phyloP scores from a whole-genome alignment of 176 grass and related monocot genomes.

The Hsuehochloa calcarea region DNA sequence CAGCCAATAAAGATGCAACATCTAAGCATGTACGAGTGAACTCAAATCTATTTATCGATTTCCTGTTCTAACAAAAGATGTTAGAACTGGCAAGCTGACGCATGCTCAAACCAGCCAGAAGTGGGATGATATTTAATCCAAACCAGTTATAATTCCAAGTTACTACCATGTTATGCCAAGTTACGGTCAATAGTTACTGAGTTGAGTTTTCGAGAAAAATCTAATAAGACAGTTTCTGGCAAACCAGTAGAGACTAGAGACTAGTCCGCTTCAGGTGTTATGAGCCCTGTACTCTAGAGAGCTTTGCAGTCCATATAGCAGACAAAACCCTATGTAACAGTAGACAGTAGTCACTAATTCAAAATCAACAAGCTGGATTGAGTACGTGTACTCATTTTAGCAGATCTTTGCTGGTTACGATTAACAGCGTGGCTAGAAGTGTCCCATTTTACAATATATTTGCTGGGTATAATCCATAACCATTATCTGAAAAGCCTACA shows the following conservation, averaged over 20 bases:
- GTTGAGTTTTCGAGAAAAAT: not conserved
- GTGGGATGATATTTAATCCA: not conserved
- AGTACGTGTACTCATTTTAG: not conserved
- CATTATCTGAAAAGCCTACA: not conserved
- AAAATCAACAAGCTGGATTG: not conserved
- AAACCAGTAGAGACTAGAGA: not conserved
- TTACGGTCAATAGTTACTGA: not conserved
- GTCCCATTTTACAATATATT: not conserved
- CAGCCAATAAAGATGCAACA: not conserved
- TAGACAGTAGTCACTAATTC: not conserved
- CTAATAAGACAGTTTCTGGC: not conserved
- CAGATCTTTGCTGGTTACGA: not conserved
- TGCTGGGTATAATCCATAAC: not conserved
- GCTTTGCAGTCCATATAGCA: not conserved
- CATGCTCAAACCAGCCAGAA: not conserved
- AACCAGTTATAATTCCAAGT: not conserved
- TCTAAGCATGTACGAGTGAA: not conserved
- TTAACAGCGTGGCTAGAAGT: not conserved
- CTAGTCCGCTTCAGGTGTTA: not conserved
- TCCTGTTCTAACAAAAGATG: not conserved
- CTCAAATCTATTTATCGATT: not conserved
- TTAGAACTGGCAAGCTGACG: not conserved
- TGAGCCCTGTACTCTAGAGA: not conserved
- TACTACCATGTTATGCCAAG: not conserved
- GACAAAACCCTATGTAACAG: not conserved